Percentiles rank a stretch among this genome's conserved stretches.
phyloP scores from a whole-genome alignment of 805 yeast genomes.

The Kodamaea kakaduensis region DNA sequence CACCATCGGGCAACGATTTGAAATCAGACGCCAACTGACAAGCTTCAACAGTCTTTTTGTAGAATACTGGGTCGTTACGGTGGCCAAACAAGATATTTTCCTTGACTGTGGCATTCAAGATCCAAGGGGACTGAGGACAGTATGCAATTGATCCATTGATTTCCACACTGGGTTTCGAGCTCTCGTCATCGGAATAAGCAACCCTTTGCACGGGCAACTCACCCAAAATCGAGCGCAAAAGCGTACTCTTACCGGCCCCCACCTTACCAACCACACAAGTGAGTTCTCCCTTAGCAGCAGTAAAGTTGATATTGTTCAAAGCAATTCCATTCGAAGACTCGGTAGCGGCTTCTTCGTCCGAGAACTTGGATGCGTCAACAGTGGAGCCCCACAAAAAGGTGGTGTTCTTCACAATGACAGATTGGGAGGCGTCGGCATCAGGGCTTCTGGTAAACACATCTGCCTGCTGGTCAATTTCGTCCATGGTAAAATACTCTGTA shows the following conservation, averaged over 20 bases:
- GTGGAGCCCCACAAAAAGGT: constrained; percentile 31
- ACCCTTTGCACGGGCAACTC: constrained; percentile 18
- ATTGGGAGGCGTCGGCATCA: constrained; percentile 16
- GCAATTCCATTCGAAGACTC: constrained; percentile 23
- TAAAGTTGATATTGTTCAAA: constrained; percentile 27
- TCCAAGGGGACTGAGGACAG: constrained; percentile 41
- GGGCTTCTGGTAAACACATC: constrained; percentile 15
- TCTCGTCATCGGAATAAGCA: constrained; percentile 9
- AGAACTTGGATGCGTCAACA: constrained; percentile 7
- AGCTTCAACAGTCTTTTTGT: constrained; percentile 31
- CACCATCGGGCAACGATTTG: constrained; percentile 36
- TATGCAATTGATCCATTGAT: constrained; percentile 35
- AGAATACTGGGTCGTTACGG: constrained; percentile 27
- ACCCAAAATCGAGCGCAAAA: constrained; percentile 34
- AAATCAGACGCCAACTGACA: constrained; percentile 36
- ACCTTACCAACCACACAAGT: constrained; percentile 42
- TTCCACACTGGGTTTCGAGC: constrained; percentile 12
- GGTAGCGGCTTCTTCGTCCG: constrained; percentile 14
- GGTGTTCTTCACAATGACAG: constrained; percentile 26
- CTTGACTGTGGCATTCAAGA: constrained; percentile 36
- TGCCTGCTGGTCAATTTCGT: constrained; percentile 28
- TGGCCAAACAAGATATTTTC: constrained; percentile 40
- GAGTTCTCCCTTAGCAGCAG: constrained; percentile 32
- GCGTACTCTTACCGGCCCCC: constrained; percentile 39
- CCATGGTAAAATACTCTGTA: constrained; percentile 27